phyloP scores from a whole-genome alignment of 2,329 filamentous ascomycete species.

The Cryphonectria japonica region DNA sequence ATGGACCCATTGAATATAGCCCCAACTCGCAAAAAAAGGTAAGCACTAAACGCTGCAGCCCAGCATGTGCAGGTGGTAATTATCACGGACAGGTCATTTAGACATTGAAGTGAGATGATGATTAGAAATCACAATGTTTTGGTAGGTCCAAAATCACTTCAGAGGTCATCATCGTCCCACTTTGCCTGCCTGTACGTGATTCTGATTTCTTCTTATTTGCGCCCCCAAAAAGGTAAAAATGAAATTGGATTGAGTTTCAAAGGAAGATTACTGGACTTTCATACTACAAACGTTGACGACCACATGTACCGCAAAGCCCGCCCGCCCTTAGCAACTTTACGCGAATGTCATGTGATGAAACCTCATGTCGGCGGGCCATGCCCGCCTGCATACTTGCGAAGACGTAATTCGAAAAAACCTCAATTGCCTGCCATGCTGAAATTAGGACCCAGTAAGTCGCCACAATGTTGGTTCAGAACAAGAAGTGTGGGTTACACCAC shows the following conservation, averaged over 20 bases:
- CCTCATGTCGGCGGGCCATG: background rate
- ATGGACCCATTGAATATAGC: background rate
- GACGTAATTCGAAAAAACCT: background rate
- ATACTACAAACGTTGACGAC: background rate
- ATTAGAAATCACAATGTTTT: background rate
- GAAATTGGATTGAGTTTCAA: no score
- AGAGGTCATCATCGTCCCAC: background rate
- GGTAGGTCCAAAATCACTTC: background rate
- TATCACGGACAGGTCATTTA: background rate
- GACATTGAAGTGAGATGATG: background rate
- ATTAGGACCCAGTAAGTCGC: background rate
- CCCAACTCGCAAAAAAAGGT: background rate
- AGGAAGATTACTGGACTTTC: background rate
- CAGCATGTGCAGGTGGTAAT: background rate
- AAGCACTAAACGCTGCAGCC: background rate
- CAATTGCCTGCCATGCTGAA: background rate
- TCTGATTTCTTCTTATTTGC: background rate
- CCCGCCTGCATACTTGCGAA: background rate
- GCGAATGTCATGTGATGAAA: conserved; percentile 8
- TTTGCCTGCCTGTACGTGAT: background rate
- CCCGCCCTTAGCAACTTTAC: background rate
- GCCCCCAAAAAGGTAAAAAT: no score
- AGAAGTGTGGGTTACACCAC: conserved; percentile 15
- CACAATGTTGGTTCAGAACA: conserved; percentile 14
- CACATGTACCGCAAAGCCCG: background rate